These are phyloP conservation scores for Paulownia fortunei DNA, from an alignment of 257 asterid genomes.

Conservation along the genomic window DNA sequence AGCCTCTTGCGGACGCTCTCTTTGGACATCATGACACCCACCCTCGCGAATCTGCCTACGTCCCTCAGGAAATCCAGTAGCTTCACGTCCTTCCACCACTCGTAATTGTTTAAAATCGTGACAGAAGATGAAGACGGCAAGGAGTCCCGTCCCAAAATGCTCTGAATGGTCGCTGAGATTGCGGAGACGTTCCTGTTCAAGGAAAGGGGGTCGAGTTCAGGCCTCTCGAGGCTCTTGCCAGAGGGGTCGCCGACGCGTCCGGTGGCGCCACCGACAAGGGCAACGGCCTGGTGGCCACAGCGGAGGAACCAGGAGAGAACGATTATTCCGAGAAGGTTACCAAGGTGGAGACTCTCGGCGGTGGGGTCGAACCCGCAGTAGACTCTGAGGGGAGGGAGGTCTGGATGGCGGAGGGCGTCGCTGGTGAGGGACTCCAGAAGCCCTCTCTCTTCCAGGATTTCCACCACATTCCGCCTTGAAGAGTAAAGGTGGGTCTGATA, in stretches of 20 bases:
- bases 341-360: constrained; percentile 89
- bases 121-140: constrained; percentile 32
- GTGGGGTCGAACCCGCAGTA: constrained; percentile 99
- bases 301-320: constrained; percentile 95
- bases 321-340: constrained; percentile 80
- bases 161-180: constrained; percentile 49
- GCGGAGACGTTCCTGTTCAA: constrained; percentile 57
- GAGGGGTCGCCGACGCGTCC: constrained; percentile 95
- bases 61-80: constrained; percentile 73
- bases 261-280: constrained; percentile 93
- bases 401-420: constrained; percentile 52
- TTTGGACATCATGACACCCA: constrained; percentile 88
- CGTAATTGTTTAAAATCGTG: constrained; percentile 72
- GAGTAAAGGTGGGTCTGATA: constrained; percentile 36
- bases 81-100: constrained; percentile 92
- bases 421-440: constrained; percentile 75
- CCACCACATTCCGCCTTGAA: constrained; percentile 59
- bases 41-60: constrained; percentile 77
- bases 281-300: constrained; percentile 77
- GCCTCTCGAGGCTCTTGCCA: constrained; percentile 82
- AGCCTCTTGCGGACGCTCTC: constrained; percentile 85
- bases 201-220: constrained; percentile 63
- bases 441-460: constrained; percentile 77
- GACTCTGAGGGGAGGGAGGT: constrained; percentile 53
- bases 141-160: constrained; percentile 49